Evolutionary conservation across 768 basidiomycete genomes (phyloP), one percentile per base, ranked within the genome.

Genomic region (Boletellus sp.): DNA sequence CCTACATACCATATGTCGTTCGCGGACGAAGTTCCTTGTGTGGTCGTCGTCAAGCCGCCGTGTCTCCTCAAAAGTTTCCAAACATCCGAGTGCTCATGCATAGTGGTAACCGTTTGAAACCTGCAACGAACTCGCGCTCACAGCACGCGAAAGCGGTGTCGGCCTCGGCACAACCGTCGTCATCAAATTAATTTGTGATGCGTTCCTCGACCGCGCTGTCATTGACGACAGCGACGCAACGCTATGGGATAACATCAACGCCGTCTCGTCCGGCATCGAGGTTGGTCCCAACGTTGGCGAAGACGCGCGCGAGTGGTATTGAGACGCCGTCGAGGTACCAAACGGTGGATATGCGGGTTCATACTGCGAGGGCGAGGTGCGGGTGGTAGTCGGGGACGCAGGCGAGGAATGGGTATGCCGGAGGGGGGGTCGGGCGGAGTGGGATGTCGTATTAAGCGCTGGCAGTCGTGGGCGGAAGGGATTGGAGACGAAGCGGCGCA

Each of bases 121-220:
- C 20, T 60, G 54, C 47, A 63, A 41, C 39, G 51, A 39, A 6
- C 43, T 48, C 4, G 19, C 35, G 28, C 71, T 73, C 39, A 47
- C 63, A 16, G 67, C 62, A 52, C 77, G 72, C 57, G 68, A 70
- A 15, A 71, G 51, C 8, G 72, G 62, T 42, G 51, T 56, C 45
- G 70, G 72, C 45, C 83, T 74, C 37, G 84, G 74, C 28, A 74
- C 68, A 51, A 81, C 62, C n/a, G 70, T 72, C 33, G 79, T 73
- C 35, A 87, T 73, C 35, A 87, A 61, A 61, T 78, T 87, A 63
- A 82, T 76, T 65, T 82, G 78, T 4, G 85, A 87, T 8, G 75
- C 73, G 54, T 86, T 88, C 56, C 83, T 73, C 56, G 86, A 88
- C 15, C 86, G 78, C 42, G 79, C 71, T 3, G 46, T 52, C 42